A percentile compares a stretch with the other conserved stretches of the same genome.
Evolutionary conservation across 208 protist species (phyloP).

Genomic region (Leishmania turanica): DNA sequence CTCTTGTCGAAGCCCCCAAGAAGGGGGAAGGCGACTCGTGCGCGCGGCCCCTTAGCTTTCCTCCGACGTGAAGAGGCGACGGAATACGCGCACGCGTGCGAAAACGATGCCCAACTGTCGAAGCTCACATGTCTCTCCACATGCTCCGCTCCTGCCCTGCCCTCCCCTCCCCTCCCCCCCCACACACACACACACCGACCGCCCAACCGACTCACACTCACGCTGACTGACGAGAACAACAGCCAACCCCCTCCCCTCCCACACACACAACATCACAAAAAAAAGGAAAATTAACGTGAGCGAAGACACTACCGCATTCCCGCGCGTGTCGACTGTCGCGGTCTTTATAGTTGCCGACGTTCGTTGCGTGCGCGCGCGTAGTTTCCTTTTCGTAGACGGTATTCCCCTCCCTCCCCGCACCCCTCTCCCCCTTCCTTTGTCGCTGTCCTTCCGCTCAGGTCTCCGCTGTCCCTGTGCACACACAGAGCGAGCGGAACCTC

Average conservation of each 20-base stretch:
- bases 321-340: neutral
- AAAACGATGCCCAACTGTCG: neutral
- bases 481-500: neutral
- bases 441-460: neutral
- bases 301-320: neutral
- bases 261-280: neutral
- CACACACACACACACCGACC: neutral
- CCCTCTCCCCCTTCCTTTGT: neutral
- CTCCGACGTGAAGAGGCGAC: neutral
- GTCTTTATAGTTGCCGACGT: neutral
- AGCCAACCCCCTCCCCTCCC: no score
- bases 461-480: neutral
- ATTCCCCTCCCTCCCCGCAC: neutral
- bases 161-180: neutral
- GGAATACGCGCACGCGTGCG: neutral
- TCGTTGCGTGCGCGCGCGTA: neutral
- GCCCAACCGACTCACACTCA: neutral
- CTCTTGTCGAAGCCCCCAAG: no score
- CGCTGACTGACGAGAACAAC: neutral
- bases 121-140: no score
- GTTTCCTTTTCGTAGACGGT: neutral
- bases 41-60: neutral
- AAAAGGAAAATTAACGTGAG: neutral
- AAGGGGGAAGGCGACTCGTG: neutral
- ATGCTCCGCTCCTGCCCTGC: neutral